Evolutionary conservation across 2,329 filamentous ascomycete genomes (phyloP).

Genomic region (Botrytis tulipae): DNA sequence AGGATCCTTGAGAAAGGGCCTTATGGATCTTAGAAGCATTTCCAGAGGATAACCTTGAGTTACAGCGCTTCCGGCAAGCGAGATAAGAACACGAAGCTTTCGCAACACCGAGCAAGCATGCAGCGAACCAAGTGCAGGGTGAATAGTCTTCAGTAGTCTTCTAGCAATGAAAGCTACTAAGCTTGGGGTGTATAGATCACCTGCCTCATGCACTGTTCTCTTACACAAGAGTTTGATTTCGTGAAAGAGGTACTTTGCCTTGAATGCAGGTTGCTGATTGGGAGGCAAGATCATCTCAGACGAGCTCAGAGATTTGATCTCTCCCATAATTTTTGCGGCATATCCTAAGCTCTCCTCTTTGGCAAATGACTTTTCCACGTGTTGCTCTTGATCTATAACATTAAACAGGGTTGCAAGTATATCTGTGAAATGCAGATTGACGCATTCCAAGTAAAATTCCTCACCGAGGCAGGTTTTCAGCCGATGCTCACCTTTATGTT

Average conservation of each 20-base stretch:
- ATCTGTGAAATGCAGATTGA: conserved; percentile 70
- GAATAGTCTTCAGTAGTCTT: conserved; percentile 75
- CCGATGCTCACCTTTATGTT: conserved; percentile 57
- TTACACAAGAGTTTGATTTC: conserved; percentile 78
- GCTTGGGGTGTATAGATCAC: conserved; percentile 71
- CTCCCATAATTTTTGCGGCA: conserved; percentile 61
- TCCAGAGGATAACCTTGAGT: conserved; percentile 79
- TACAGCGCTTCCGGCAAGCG: conserved; percentile 71
- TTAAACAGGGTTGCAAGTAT: conserved; percentile 76
- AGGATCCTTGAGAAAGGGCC: conserved; percentile 74
- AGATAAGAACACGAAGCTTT: conserved; percentile 79
- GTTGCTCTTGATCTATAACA: conserved; percentile 64
- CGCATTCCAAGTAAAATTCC: conserved; percentile 59
- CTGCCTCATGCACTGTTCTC: conserved; percentile 63
- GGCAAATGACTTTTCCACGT: conserved; percentile 61
- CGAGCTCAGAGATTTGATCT: conserved; percentile 67
- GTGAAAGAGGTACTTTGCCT: conserved; percentile 70
- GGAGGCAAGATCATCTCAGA: conserved; percentile 66
- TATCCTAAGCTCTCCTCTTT: conserved; percentile 57
- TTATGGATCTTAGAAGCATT: conserved; percentile 80
- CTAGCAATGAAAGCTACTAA: conserved; percentile 73
- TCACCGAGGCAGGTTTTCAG: conserved; percentile 69
- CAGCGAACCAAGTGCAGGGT: conserved; percentile 79
- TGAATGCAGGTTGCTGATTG: conserved; percentile 86
- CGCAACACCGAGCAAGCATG: conserved; percentile 84